Conservation (phyloP, 306 rosid genomes). For the Sphenostylis stenocarpa region DNA sequence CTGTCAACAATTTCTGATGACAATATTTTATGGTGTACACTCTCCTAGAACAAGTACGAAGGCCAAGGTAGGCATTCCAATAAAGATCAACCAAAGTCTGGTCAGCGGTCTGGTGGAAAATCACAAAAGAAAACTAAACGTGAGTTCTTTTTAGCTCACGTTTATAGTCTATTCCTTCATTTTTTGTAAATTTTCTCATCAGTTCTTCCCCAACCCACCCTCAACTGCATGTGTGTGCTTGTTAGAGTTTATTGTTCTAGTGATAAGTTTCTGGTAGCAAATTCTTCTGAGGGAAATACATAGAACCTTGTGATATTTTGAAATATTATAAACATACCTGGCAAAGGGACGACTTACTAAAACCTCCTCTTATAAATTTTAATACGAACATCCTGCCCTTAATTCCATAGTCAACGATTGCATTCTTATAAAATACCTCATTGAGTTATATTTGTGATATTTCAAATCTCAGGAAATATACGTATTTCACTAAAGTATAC, state of each 20-base stretch:
- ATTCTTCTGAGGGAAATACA: neutral
- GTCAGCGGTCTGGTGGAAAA: conserved; percentile 44
- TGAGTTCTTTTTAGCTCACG: conserved; percentile 36
- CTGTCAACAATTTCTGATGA: neutral
- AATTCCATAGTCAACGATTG: neutral
- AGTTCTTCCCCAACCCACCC: neutral
- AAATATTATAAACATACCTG: neutral
- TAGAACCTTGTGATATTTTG: neutral
- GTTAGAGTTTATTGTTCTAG: neutral
- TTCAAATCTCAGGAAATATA: conserved; percentile 11
- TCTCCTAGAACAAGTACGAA: conserved; percentile 39
- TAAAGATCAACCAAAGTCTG: conserved; percentile 54
- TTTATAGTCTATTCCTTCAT: neutral
- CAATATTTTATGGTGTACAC: conserved; percentile 21
- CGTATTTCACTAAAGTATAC: neutral
- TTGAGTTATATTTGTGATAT: neutral
- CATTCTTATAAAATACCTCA: neutral
- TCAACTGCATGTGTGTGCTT: neutral
- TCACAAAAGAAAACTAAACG: conserved; percentile 59
- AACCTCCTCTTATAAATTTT: conserved; percentile 4
- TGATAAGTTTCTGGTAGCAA: neutral
- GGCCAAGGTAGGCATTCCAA: conserved; percentile 33
- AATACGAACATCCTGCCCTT: neutral
- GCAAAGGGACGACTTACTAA: neutral
- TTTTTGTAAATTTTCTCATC: neutral